Evolutionary conservation across 2,329 filamentous ascomycete genomes (phyloP), one percentile per base, ranked within the genome.

Genomic region (Trichophyton simii): DNA sequence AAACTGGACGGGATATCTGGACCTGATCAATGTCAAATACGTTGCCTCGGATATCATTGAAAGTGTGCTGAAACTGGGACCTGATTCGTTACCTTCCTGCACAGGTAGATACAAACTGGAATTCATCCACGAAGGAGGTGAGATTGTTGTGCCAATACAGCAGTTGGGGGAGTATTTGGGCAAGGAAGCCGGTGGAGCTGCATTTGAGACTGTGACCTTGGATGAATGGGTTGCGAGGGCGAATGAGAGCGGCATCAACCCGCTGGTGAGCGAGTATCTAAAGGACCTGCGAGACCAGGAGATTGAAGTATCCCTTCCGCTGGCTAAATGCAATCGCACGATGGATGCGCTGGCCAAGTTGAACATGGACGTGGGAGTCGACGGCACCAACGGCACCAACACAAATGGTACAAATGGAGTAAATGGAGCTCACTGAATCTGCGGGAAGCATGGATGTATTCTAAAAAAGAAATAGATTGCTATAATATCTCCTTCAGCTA

Each of bases 1-100:
- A 18, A 46, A 61, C 9, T 61, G 61, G 60, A 60, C 50, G 2
- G 62, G 62, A 31, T 61, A 57, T 36, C 36, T 63, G 28, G 60
- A 65, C 20, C 62, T 63, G 18, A 58, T 65, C 38, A 52, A 54
- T 41, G 60, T 61, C n/a, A 36, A 61, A 52, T 59, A 52, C 20
- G 61, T 63, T 34, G 59, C 57, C n/a, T 48, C 34, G 8, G 59
- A 52, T 13, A 57, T 63, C 22, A 55, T 58, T 42, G 52, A 58
- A 31, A 58, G 36, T 18, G 60, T 50, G 15, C 41, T 50, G 13
- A 34, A 41, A 11, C 7, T 34, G n/a, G 13, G 46, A 15, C 20
- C 22, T 34, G 36, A 25, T 28, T 41, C 31, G 3, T 11, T 15
- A 20, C 36, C 54, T 41, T 31, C 31, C 3, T 18, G 22, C 6